A percentile compares a stretch with the other conserved stretches of the same genome.
phyloP scores from a whole-genome alignment of 495 filamentous ascomycete genomes.

The Lophiostoma macrostomum region DNA sequence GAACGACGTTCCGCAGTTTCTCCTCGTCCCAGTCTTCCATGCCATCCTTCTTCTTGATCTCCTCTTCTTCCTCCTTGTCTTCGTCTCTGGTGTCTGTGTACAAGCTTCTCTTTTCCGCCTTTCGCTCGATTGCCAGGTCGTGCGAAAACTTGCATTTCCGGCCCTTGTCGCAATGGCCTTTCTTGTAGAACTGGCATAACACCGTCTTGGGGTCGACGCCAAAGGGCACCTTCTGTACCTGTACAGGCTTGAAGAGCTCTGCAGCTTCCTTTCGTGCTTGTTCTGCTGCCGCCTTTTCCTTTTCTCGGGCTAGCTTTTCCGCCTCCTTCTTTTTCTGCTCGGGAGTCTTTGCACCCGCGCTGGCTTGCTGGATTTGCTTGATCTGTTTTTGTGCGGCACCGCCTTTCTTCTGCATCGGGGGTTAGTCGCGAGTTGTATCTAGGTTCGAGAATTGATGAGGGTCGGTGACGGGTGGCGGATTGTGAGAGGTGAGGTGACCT shows the following conservation, averaged over 20 bases:
- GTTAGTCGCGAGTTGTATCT: slow-evolving; percentile 12
- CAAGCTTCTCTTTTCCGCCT: slow-evolving; percentile 84
- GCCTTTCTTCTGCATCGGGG: slow-evolving; percentile 74
- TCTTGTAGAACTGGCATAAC: slow-evolving; percentile 93
- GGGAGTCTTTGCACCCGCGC: slow-evolving; percentile 65
- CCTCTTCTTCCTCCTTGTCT: slow-evolving; percentile 60
- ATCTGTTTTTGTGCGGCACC: slow-evolving; percentile 84
- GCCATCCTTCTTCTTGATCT: slow-evolving; percentile 80
- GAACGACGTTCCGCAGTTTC: slow-evolving; percentile 83
- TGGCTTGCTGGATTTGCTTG: slow-evolving; percentile 69
- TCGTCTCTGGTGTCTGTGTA: slow-evolving; percentile 81
- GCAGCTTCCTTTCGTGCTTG: slow-evolving; percentile 71
- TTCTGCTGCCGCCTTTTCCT: slow-evolving; percentile 85
- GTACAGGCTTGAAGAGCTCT: slow-evolving; percentile 90
- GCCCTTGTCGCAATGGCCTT: slow-evolving; percentile 93
- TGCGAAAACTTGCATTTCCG: slow-evolving; percentile 97
- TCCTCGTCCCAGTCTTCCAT: slow-evolving; percentile 97
- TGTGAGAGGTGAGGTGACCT: not conserved
- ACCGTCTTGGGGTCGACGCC: slow-evolving; percentile 98
- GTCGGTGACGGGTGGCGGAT: slow-evolving; percentile 16
- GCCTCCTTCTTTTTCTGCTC: slow-evolving; percentile 88
- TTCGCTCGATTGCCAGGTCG: slow-evolving; percentile 83
- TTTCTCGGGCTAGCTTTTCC: slow-evolving; percentile 78
- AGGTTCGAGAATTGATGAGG: slow-evolving; percentile 2
- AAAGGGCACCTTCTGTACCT: slow-evolving; percentile 94